Base-by-base conservation (phyloP, 208 protist genomes). In the Trypanosoma grayi region DNA sequence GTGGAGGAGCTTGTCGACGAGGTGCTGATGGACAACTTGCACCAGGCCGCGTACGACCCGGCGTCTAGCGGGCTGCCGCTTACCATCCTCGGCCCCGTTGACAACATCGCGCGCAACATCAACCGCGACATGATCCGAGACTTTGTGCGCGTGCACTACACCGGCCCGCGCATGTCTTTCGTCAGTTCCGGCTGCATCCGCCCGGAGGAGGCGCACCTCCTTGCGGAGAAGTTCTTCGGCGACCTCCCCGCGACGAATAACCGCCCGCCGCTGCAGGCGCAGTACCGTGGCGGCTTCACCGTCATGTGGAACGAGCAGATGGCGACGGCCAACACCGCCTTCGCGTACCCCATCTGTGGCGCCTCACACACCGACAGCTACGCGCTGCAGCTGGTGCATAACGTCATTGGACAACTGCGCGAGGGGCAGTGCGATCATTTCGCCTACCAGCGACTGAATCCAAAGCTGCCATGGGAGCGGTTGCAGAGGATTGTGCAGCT, bases 11-110 rank as follows among this genome's bases (percentile, higher is more conserved):
- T 94, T 4, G 75, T 96, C 13, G 92, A 98, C 28, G 97, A 99
- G 75, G 93, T 99, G 24, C 66, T 99, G 25, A 98, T 98, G 81
- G 98, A 99, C 73, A 90, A 97, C 58, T 71, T 99, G 13, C 98
- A 99, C 61, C 83, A 91, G 55, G 83, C 84, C 24, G 97, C 97
- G 20, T 99, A 94, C 83, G 91, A 98, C 66, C 83, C 86, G n/a
- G 70, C 59, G 4, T 81, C 75, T 31, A 86, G 84, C 52, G 77
- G 95, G 4, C 83, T 99, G 18, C 97, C 92, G 14, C 75, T 96
- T 34, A 99, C 97, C 4, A 99, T 99, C 60, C 86, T 99, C n/a
- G 98, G 98, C 18, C 94, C 97, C 9, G 80, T 89, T 13, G 90
- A 98, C 54, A 99, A 99, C 80, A 99, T 99, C 67, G 73, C 90